These are phyloP conservation scores for Chaetomium fimeti DNA, from an alignment of 495 filamentous ascomycete genomes.

Conservation along the genomic window DNA sequence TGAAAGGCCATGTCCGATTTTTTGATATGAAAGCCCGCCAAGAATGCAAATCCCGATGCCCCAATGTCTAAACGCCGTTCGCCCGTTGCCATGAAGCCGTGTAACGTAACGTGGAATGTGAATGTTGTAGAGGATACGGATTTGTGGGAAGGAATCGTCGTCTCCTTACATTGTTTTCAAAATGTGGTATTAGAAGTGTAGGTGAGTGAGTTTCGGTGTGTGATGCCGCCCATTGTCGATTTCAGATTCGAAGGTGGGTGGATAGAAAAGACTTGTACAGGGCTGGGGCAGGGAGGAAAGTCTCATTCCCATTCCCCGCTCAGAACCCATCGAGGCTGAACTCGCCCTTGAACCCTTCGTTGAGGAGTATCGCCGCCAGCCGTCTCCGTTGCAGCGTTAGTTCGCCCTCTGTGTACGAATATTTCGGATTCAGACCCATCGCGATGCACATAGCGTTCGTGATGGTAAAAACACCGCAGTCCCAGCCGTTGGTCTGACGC, in stretches of 20 bases:
- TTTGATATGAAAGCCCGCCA: not conserved
- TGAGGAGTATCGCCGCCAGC: constrained; percentile 68
- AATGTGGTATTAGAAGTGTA: not conserved
- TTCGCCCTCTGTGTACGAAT: constrained; percentile 54
- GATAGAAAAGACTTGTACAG: not conserved
- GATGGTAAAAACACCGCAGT: constrained; percentile 80
- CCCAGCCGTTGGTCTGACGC: constrained; percentile 65
- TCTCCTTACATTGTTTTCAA: not conserved
- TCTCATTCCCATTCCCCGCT: constrained; percentile 7
- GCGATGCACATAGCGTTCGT: constrained; percentile 71
- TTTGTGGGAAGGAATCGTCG: not conserved
- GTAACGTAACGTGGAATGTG: not conserved
- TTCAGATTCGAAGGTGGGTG: too few relatives aligned
- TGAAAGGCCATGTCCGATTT: not conserved
- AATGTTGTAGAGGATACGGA: not conserved
- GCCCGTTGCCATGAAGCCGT: not conserved
- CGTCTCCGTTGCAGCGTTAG: constrained; percentile 58
- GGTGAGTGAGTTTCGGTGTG: not conserved
- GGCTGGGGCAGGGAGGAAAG: not conserved
- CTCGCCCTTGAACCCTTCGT: constrained; percentile 58
- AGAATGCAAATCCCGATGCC: not conserved
- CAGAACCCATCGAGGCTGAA: constrained; percentile 41
- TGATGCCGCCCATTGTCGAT: not conserved
- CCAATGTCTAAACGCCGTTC: not conserved
- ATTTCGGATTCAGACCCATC: constrained; percentile 59